Evolutionary conservation across 306 rosid genomes (phyloP).

Genomic region (Albizia julibrissin): DNA sequence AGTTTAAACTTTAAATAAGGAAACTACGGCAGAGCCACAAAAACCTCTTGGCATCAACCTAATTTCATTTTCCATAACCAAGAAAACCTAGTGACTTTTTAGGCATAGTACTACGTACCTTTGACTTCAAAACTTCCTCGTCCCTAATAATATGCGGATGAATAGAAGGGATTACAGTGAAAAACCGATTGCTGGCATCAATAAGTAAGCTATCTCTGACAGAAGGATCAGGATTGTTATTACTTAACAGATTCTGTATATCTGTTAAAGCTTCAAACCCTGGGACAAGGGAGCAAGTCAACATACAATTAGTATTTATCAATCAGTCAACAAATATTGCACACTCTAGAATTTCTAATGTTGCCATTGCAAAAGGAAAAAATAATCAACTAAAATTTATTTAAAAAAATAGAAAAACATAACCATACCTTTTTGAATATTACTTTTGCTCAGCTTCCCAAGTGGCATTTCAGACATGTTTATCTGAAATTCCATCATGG

Average conservation of each 20-base stretch:
- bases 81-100: constrained; percentile 17
- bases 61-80: constrained; percentile 22
- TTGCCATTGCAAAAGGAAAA: constrained; percentile 19
- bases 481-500: constrained; percentile 98
- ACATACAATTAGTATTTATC: constrained; percentile 17
- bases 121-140: constrained; percentile 82
- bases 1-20: constrained; percentile 1
- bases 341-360: background rate
- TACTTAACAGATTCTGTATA: constrained; percentile 75
- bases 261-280: constrained; percentile 98
- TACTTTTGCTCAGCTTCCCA: constrained; percentile 90
- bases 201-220: constrained; percentile 79
- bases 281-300: constrained; percentile 40
- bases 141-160: constrained; percentile 90
- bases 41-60: constrained; percentile 5
- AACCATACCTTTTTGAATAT: constrained; percentile 79
- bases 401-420: background rate
- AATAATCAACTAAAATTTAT: constrained; percentile 14
- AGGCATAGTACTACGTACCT: constrained; percentile 51
- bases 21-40: constrained; percentile 17
- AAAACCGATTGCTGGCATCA: constrained; percentile 97
- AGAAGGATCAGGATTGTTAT: constrained; percentile 48
- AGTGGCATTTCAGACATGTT: constrained; percentile 99
- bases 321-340: background rate
- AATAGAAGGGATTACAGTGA: constrained; percentile 90